phyloP scores from a whole-genome alignment of 495 filamentous ascomycete species.

The Melanomma pulvis-pyrius region DNA sequence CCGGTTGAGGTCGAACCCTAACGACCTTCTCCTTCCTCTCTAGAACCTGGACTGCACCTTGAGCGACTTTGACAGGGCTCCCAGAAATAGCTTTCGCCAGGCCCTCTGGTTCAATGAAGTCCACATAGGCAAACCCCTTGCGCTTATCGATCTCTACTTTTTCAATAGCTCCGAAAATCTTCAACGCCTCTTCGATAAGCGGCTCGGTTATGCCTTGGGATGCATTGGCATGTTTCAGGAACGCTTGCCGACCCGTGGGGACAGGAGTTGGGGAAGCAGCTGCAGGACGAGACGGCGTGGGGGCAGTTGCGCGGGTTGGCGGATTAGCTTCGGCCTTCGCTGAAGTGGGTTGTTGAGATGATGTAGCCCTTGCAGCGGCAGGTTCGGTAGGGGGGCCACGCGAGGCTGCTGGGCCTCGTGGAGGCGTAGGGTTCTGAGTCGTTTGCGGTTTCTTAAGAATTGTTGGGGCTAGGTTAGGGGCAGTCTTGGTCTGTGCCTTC shows the following conservation, averaged over 20 bases:
- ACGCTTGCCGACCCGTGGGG: slow-evolving; percentile 59
- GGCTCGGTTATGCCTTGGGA: slow-evolving; percentile 88
- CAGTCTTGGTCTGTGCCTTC: slow-evolving; percentile 30
- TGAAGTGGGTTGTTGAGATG: slow-evolving; percentile 34
- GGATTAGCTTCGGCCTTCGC: slow-evolving; percentile 40
- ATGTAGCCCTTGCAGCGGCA: slow-evolving; percentile 31
- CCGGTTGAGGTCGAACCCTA: slow-evolving; percentile 21
- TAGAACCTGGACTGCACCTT: slow-evolving; percentile 82
- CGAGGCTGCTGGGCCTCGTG: slow-evolving; percentile 37
- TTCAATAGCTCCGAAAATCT: slow-evolving; percentile 67
- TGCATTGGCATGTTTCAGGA: slow-evolving; percentile 88
- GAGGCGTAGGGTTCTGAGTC: slow-evolving; percentile 17
- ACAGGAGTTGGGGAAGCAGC: slow-evolving; percentile 37
- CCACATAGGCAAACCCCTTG: slow-evolving; percentile 90
- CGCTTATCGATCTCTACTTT: slow-evolving; percentile 88
- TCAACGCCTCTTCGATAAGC: slow-evolving; percentile 70
- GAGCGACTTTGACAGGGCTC: slow-evolving; percentile 76
- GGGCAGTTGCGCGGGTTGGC: slow-evolving; percentile 45
- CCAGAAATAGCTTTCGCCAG: slow-evolving; percentile 78
- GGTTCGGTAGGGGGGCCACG: slow-evolving; percentile 38
- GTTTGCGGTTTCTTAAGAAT: slow-evolving; percentile 38
- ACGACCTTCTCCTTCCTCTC: slow-evolving; percentile 67
- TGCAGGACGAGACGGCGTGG: slow-evolving; percentile 32
- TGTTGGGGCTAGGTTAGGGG: slow-evolving; percentile 24
- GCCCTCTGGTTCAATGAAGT: slow-evolving; percentile 71